These are phyloP conservation scores for Daldinia bambusicola DNA, from an alignment of 495 filamentous ascomycete species.

Conservation along the genomic window DNA sequence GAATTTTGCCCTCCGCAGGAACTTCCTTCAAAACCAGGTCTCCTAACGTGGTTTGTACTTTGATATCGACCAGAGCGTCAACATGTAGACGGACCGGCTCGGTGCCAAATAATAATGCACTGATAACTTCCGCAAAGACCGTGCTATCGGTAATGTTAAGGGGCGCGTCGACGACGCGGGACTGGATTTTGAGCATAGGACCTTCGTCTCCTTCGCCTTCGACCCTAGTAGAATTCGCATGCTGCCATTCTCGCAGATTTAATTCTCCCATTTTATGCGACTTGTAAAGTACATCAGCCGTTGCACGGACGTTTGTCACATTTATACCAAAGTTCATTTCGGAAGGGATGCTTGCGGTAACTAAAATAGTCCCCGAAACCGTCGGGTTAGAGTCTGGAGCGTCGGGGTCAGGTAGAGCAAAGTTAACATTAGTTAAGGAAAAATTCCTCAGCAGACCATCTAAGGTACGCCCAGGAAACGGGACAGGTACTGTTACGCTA, in stretches of 20 bases:
- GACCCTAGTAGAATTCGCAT: slow-evolving; percentile 79
- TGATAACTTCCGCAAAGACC: slow-evolving; percentile 78
- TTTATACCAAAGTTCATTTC: slow-evolving; percentile 86
- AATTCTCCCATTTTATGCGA: slow-evolving; percentile 78
- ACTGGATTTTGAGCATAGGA: slow-evolving; percentile 73
- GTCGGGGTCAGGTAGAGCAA: slow-evolving; percentile 80
- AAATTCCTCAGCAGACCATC: slow-evolving; percentile 87
- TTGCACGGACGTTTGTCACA: slow-evolving; percentile 77
- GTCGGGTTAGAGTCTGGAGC: slow-evolving; percentile 78
- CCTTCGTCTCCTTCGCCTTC: slow-evolving; percentile 62
- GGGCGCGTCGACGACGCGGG: slow-evolving; percentile 78
- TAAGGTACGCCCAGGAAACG: slow-evolving; percentile 81
- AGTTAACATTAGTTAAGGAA: slow-evolving; percentile 82
- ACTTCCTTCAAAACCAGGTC: slow-evolving; percentile 80
- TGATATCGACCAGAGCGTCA: slow-evolving; percentile 83
- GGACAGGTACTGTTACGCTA: slow-evolving; percentile 83
- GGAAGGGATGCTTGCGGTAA: slow-evolving; percentile 77
- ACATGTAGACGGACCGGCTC: slow-evolving; percentile 72
- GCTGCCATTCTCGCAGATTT: slow-evolving; percentile 82
- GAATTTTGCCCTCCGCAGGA: slow-evolving; percentile 84
- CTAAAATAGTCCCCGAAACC: slow-evolving; percentile 83
- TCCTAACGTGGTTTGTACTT: slow-evolving; percentile 81
- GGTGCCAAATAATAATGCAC: slow-evolving; percentile 77
- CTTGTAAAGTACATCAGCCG: slow-evolving; percentile 81
- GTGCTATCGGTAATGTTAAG: slow-evolving; percentile 80